A percentile compares a stretch with the other conserved stretches of the same genome.
phyloP scores from a whole-genome alignment of 2,329 filamentous ascomycete genomes.

The Calycina marina region DNA sequence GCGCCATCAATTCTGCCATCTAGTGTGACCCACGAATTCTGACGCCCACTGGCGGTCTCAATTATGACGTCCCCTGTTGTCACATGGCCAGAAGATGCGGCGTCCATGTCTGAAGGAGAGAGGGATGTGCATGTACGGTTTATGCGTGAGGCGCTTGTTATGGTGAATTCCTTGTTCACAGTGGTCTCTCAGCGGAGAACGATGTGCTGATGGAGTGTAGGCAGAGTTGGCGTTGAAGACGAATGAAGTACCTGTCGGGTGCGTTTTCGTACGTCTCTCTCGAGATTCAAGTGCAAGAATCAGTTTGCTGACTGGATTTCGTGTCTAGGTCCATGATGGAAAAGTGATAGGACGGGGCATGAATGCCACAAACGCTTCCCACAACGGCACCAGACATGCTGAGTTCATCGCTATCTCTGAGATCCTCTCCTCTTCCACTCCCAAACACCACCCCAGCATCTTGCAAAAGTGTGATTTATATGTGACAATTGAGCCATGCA shows the following conservation, averaged over 20 bases:
- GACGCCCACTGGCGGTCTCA: no score
- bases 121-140: constrained; percentile 37
- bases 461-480: constrained; percentile 67
- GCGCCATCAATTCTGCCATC: no score
- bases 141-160: constrained; percentile 74
- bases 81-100: no score
- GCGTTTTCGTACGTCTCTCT: constrained; percentile 87
- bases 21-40: no score
- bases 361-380: constrained; percentile 89
- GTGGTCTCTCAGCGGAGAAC: no score
- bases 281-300: no score
- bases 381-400: constrained; percentile 85
- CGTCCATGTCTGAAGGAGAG: constrained; percentile 10
- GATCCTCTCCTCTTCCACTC: constrained; percentile 39
- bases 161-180: no score
- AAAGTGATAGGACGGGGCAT: constrained; percentile 77
- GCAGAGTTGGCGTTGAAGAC: constrained; percentile 70
- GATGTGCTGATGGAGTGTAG: no score
- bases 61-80: no score
- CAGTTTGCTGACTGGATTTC: no score
- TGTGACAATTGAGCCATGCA: constrained; percentile 94
- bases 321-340: no score
- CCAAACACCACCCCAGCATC: constrained; percentile 36
- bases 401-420: constrained; percentile 78
- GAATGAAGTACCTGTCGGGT: constrained; percentile 93